Conservation (phyloP, 768 basidiomycete genomes). For the Pleurotus pulmonarius region DNA sequence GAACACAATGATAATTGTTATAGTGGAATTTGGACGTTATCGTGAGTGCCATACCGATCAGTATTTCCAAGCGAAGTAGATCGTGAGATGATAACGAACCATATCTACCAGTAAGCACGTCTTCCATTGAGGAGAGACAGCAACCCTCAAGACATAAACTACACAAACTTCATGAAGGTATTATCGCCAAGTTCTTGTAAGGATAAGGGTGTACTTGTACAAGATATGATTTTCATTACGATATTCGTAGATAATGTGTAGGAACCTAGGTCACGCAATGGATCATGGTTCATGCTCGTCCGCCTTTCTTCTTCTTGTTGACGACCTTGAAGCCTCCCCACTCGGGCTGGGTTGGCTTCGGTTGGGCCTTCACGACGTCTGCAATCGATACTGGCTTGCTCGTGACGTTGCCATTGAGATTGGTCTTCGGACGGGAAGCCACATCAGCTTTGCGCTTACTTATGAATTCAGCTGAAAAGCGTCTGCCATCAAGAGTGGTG, state of each 20-base stretch:
- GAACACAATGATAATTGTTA: no score
- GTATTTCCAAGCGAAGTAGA: no score
- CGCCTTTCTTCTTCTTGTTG: conserved; percentile 92
- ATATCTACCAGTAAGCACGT: no score
- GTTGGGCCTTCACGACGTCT: conserved; percentile 87
- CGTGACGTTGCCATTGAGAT: conserved; percentile 27
- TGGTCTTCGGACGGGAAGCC: conserved; percentile 43
- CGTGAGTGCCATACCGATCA: no score
- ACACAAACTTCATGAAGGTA: no score
- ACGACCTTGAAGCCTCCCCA: conserved; percentile 93
- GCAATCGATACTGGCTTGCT: conserved; percentile 71
- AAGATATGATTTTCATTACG: not conserved
- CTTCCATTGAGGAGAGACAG: no score
- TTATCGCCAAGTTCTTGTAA: not conserved
- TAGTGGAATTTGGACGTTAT: no score
- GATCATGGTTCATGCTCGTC: conserved; percentile 37
- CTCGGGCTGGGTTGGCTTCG: conserved; percentile 69
- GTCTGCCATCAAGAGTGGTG: conserved; percentile 89
- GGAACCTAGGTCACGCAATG: not conserved
- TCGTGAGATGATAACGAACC: no score
- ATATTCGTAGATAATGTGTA: not conserved
- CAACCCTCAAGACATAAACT: no score
- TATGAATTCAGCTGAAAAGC: conserved; percentile 92
- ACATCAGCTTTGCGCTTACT: conserved; percentile 84
- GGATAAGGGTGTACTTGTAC: not conserved